Evolutionary conservation across 169 alveolate genomes (phyloP), one percentile per base, ranked within the genome.

Genomic region (Plasmodium vinckei): DNA sequence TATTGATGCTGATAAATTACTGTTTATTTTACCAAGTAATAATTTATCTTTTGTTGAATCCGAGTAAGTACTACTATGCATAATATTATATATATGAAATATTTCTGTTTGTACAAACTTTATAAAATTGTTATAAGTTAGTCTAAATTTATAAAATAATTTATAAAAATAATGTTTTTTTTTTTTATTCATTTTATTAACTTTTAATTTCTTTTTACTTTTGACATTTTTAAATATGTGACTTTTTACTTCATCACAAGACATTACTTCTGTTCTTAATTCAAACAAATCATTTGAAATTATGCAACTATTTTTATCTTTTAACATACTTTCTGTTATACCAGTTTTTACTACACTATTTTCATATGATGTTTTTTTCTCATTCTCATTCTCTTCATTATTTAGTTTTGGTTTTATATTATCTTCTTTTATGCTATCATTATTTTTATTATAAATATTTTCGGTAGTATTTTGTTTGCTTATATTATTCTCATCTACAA

Each of bases 121-220:
- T 17, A 82, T 15, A 61, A 67, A 82, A 53, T 46, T 67, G 61
- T 82, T 82, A 59, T 82, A 82, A 1, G 79, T 44, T 21, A 67
- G 6, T 82, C 90, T 51, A 82, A 82, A 82, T 67, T 82, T 68
- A 53, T 68, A 60, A 68, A 82, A 82, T 13, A 82, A 10, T 67
- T 54, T 82, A 71, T 82, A 82, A 82, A 82, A 82, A 82, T 67
- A 82, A 53, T 67, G 53, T 54, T 82, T 82, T 54, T 82, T 82
- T 47, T 82, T 82, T 68, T 82, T 82, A 82, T 60, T 82, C 42
- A 59, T 54, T 82, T 6, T 56, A 57, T 67, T 82, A 25, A 54
- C 68, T 82, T 56, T 82, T 47, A 82, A 68, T 82, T 82, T 82
- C 49, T 82, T 64, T 46, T 82, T 59, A 17, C 61, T 82, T 70